Evolutionary conservation across 306 rosid genomes (phyloP).

Genomic region (Rubus parviflorus): DNA sequence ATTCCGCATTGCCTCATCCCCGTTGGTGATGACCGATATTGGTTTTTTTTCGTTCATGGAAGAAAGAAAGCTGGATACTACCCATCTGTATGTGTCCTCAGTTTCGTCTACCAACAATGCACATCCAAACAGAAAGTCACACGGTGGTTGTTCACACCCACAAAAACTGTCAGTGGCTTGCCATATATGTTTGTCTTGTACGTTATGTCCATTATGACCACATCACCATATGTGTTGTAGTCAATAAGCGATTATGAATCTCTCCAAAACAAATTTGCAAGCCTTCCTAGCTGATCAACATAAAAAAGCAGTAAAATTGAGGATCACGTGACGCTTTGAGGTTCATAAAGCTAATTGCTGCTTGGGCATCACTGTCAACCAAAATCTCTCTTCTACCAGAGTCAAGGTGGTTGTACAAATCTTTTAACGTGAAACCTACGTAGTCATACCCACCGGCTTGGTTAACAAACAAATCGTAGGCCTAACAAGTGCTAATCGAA

Average conservation of each 20-base stretch:
- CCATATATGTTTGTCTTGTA: not conserved
- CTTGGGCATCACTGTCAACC: not conserved
- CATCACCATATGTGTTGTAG: not conserved
- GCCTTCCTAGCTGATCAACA: not conserved
- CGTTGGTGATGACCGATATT: not conserved
- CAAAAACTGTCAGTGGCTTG: not conserved
- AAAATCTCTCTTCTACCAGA: not conserved
- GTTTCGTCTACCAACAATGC: not conserved
- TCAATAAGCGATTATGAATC: not conserved
- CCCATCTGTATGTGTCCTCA: not conserved
- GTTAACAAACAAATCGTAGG: not conserved
- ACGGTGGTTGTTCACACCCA: not conserved
- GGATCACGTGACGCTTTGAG: not conserved
- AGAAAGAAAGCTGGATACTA: not conserved
- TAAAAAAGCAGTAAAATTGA: not conserved
- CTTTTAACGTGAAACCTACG: not conserved
- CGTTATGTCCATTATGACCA: not conserved
- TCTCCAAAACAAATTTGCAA: not conserved
- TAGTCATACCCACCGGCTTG: not conserved
- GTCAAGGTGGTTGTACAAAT: not conserved
- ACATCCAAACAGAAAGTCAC: not conserved
- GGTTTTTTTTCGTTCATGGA: not conserved
- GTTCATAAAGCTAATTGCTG: not conserved
- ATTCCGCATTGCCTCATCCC: not conserved
- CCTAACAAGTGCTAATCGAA: not conserved